phyloP scores from a whole-genome alignment of 768 basidiomycete species.

The Calocera viscosa region DNA sequence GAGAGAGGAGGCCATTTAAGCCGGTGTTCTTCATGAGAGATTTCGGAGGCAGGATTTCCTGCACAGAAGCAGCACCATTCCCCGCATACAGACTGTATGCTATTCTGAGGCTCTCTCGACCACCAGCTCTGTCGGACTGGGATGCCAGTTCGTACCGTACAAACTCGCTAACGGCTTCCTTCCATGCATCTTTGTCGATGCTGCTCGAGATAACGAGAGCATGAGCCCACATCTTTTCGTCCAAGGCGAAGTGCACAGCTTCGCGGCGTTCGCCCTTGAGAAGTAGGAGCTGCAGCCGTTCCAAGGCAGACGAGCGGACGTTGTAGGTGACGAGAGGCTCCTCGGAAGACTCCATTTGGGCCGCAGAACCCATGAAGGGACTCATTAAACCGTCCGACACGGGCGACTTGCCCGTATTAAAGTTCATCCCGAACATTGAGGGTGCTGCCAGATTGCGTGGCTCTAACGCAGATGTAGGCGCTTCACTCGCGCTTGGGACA shows the following conservation, averaged over 20 bases:
- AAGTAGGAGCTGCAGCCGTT: constrained; percentile 67
- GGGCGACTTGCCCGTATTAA: neutral
- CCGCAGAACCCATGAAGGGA: neutral
- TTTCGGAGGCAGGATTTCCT: constrained; percentile 55
- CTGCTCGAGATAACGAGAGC: constrained; percentile 89
- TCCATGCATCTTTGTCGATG: constrained; percentile 88
- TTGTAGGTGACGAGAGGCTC: constrained; percentile 45
- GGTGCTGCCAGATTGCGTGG: constrained; percentile 6
- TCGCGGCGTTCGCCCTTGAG: constrained; percentile 71
- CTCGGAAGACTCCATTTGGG: constrained; percentile 25
- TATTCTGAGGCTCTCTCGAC: constrained; percentile 61
- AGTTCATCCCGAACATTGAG: neutral
- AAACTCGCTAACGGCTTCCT: constrained; percentile 79
- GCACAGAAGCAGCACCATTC: constrained; percentile 69
- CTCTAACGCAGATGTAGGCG: neutral
- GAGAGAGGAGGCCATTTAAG: constrained; percentile 27
- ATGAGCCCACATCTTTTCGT: constrained; percentile 87
- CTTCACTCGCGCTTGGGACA: constrained; percentile 41
- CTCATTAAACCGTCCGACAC: neutral
- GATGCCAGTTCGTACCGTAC: constrained; percentile 57
- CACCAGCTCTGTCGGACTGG: constrained; percentile 26
- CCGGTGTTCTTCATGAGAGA: constrained; percentile 31
- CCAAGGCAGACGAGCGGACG: constrained; percentile 50
- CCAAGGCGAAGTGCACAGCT: constrained; percentile 79
- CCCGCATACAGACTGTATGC: constrained; percentile 78